Percentiles rank a stretch among this genome's conserved stretches.
Conservation (phyloP, 441 rosid species). For the Francoa sonchifolia region DNA sequence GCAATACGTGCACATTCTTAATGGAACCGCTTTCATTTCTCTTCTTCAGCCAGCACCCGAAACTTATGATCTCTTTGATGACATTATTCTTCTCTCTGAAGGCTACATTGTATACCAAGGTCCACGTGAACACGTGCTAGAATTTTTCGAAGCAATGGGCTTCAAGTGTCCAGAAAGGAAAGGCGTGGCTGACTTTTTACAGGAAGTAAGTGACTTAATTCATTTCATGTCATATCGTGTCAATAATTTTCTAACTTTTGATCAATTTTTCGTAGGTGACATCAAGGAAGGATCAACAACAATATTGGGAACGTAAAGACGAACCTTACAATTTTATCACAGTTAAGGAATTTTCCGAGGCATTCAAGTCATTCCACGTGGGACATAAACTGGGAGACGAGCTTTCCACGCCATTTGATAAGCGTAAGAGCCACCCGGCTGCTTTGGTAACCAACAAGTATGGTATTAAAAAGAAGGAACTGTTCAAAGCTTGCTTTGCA, state of each 20-base stretch:
- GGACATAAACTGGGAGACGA: conserved; percentile 43
- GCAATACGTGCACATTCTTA: conserved; percentile 56
- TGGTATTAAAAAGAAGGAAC: conserved; percentile 50
- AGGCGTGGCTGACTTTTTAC: conserved; percentile 83
- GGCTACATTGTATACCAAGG: conserved; percentile 74
- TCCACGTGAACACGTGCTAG: conserved; percentile 56
- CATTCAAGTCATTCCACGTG: conserved; percentile 51
- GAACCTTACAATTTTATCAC: conserved; percentile 54
- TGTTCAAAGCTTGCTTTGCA: conserved; percentile 52
- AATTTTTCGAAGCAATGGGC: conserved; percentile 69
- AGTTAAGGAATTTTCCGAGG: conserved; percentile 52
- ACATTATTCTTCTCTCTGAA: conserved; percentile 68
- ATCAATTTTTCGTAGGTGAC: conserved; percentile 48
- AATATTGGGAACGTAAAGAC: conserved; percentile 52
- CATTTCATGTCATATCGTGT: too few relatives aligned
- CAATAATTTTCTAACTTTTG: too few relatives aligned
- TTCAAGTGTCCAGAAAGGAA: conserved; percentile 80
- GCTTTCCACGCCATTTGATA: conserved; percentile 48
- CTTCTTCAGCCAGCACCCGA: conserved; percentile 97
- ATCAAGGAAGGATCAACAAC: conserved; percentile 79
- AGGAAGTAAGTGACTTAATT: conserved; percentile 30
- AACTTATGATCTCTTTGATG: conserved; percentile 78
- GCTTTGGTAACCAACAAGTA: conserved; percentile 53
- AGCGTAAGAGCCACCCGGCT: conserved; percentile 55
- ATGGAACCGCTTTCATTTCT: conserved; percentile 67